phyloP scores from a whole-genome alignment of 345 rosid species.

The Eucalyptus tenuipes region DNA sequence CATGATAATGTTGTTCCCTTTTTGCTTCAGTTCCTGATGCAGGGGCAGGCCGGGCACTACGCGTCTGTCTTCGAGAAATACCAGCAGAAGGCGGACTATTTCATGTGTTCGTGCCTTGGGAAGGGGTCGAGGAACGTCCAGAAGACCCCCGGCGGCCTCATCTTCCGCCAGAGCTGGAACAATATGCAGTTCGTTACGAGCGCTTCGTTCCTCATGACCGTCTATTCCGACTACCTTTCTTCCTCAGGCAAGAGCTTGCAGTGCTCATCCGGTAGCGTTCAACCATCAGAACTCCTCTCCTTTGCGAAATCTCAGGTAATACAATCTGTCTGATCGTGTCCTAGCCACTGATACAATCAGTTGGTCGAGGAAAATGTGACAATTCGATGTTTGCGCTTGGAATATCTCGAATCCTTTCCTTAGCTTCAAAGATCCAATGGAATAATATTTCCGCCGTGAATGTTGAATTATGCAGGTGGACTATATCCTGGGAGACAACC shows the following conservation, averaged over 20 bases:
- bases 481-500: slow-evolving; percentile 96
- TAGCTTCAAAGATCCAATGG: not conserved
- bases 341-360: not conserved
- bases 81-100: slow-evolving; percentile 81
- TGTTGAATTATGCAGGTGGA: slow-evolving; percentile 40
- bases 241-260: slow-evolving; percentile 46
- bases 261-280: slow-evolving; percentile 54
- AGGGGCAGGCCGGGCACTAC: slow-evolving; percentile 69
- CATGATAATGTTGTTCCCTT: not conserved
- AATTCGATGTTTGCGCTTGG: not conserved
- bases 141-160: slow-evolving; percentile 88
- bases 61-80: slow-evolving; percentile 57
- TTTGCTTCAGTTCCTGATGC: slow-evolving; percentile 65
- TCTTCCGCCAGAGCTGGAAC: slow-evolving; percentile 92
- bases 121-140: slow-evolving; percentile 50
- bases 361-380: not conserved
- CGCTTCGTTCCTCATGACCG: slow-evolving; percentile 66
- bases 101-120: slow-evolving; percentile 81
- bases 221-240: slow-evolving; percentile 77
- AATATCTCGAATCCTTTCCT: not conserved
- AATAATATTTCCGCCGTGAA: not conserved
- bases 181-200: slow-evolving; percentile 94
- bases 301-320: slow-evolving; percentile 85
- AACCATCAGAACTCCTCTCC: slow-evolving; percentile 53
- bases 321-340: not conserved